These are phyloP conservation scores for Bryum argenteum DNA, from an alignment of 225 moss, liverwort and hornwort genomes.

Conservation along the genomic window DNA sequence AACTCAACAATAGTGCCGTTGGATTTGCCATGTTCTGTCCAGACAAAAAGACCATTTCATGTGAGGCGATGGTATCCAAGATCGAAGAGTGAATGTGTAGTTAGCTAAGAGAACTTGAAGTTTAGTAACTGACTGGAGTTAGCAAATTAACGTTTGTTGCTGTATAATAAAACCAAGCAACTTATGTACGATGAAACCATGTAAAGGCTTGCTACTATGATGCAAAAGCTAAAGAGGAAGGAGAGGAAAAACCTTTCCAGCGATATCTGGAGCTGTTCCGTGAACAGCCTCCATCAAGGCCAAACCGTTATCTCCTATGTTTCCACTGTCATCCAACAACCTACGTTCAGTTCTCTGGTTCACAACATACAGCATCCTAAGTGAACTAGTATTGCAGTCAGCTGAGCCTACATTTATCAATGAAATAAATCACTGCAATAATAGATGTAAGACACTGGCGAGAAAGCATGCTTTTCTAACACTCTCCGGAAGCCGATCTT, in stretches of 20 bases:
- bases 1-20: constrained; percentile 85
- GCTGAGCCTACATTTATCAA: neutral
- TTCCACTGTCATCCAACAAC: constrained; percentile 65
- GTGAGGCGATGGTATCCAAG: neutral
- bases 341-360: neutral
- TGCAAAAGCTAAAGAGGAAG: neutral
- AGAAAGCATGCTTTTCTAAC: neutral
- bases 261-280: constrained; percentile 97
- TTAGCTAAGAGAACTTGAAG: no score
- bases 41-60: neutral
- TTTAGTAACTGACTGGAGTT: no score
- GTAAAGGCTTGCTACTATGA: no score
- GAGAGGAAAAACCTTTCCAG: constrained; percentile 68
- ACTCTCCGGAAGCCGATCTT: constrained; percentile 27
- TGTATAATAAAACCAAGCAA: no score
- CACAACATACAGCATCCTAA: neutral
- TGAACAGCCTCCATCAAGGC: constrained; percentile 99
- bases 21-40: constrained; percentile 94
- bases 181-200: no score
- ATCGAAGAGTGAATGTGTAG: no score
- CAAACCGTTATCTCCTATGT: constrained; percentile 79
- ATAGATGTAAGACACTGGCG: neutral
- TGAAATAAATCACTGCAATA: neutral
- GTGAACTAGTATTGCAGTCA: neutral
- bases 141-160: no score